Evolutionary conservation across 495 filamentous ascomycete species (phyloP), one percentile per base, ranked within the genome.

Genomic region (Bathelium albidoporum): DNA sequence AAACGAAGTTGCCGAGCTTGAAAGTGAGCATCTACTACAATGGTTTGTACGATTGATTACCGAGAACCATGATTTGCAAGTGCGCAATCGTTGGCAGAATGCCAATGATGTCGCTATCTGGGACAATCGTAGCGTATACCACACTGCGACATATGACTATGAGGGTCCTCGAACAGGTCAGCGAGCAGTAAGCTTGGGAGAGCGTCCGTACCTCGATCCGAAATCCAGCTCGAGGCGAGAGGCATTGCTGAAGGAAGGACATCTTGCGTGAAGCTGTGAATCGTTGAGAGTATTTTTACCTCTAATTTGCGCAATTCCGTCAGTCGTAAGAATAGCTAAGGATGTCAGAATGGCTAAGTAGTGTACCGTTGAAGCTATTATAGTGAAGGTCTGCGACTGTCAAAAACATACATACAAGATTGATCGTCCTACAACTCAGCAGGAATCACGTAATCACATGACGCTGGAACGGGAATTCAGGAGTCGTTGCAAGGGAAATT

Each of bases 41-140:
- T 62, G 62, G 60, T 68, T 68, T 53, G 31, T 52, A 14, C 32
- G 58, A 1, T 71, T 90, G 22, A 80, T 93, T 62, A 78, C 82
- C 2, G 84, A 91, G 73, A 92, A 91, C 67, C 89, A 91, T 69
- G 89, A 95, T 69, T 71, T 90, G 64, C 89, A 92, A 75, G 87
- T 89, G 0, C 77, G 89, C 16, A 73, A 81, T 66, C 77, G 79
- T 61, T 93, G 74, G 73, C 44, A 69, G 45, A 75, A 72, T 29
- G n/a, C 49, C 22, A 74, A 76, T 61, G 73, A 76, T 64, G 20
- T 74, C 26, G 72, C 89, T 0, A 90, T 93, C 65, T 93, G 89
- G 89, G 89, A 91, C 71, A 91, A 91, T 65, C 74, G 89, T 5
- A 82, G 79, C 45, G 81, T 82, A 0, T 90, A 85, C 71, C 89